These are phyloP conservation scores for Cylindrodendrum hubeiense DNA, from an alignment of 2,329 filamentous ascomycete genomes.

Conservation along the genomic window DNA sequence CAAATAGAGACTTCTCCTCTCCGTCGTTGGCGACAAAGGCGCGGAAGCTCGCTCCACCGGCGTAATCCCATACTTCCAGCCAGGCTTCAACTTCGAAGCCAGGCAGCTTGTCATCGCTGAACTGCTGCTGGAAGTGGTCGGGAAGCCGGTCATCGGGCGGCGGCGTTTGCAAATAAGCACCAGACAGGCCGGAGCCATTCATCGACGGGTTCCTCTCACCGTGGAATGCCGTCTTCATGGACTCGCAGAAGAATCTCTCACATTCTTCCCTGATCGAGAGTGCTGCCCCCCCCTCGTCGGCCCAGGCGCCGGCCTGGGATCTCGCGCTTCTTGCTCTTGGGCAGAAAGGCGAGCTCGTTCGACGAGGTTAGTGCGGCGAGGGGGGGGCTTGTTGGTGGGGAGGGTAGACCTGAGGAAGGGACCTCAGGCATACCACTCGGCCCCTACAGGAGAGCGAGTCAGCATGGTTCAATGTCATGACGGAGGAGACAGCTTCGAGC, in stretches of 20 bases:
- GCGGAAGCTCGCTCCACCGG: constrained; percentile 84
- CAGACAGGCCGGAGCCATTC: constrained; percentile 89
- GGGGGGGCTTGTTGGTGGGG: constrained; percentile 90
- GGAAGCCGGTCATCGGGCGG: constrained; percentile 61
- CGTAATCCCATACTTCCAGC: constrained; percentile 89
- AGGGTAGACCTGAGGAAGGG: constrained; percentile 85
- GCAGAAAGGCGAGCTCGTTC: constrained; percentile 75
- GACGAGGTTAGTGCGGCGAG: constrained; percentile 79
- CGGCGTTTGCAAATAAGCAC: constrained; percentile 72
- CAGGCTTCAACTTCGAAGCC: constrained; percentile 67
- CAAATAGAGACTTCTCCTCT: constrained; percentile 81
- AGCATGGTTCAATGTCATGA: constrained; percentile 17
- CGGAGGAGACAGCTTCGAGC: background rate
- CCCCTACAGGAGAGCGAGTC: constrained; percentile 64
- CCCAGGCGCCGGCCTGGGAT: constrained; percentile 57
- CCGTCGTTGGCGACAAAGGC: constrained; percentile 83
- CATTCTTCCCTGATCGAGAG: constrained; percentile 98
- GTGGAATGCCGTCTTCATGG: constrained; percentile 92
- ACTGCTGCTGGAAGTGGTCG: constrained; percentile 51
- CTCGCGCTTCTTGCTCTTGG: constrained; percentile 64
- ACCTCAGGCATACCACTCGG: constrained; percentile 97
- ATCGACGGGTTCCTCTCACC: constrained; percentile 87
- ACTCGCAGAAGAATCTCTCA: constrained; percentile 99
- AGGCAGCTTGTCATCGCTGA: constrained; percentile 42
- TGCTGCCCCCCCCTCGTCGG: constrained; percentile 91